Evolutionary conservation across 192 early-diverging fungal genomes (phyloP), one percentile per base, ranked within the genome.

Genomic region (Podila epigama): DNA sequence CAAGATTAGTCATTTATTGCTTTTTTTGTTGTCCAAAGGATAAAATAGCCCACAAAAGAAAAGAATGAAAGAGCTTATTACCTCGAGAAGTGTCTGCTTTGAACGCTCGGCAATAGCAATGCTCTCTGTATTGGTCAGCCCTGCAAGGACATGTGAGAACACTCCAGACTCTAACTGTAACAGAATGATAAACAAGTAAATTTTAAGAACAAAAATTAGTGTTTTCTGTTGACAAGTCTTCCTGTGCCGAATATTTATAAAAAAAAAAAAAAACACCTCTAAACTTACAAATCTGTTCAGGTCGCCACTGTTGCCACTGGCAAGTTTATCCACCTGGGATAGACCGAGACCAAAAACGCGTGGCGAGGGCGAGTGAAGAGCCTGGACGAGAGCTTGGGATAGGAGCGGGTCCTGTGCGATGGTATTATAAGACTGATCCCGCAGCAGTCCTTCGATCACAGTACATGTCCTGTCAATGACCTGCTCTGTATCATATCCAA

Each of bases 261-360:
- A 33, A 56, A 56, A 9, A 2, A 3, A 6, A 18, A 0, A 16
- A 16, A 42, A 41, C 12, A 2, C 51, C 51, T 5, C 11, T 11
- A 31, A 10, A n/a, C 42, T 63, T 55, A 75, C 70, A 39, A 60
- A 50, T 4, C 58, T 15, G 4, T 35, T 54, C 31, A 77, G 29
- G 37, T 44, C 44, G 15, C 20, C 6, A 1, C 34, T 3, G 9
- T 63, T 35, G 18, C 67, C 59, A 2, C 44, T 28, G 1, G 60
- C 41, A 12, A 77, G 39, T n/a, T 77, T 77, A 9, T 77, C 73
- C 18, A 77, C 66, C 56, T 77, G 73, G 0, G 48, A 35, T n/a
- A 68, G 27, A 36, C 73, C 73, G 36, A 77, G 50, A 0, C 50
- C 48, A 42, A 52, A 53, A 5, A 77, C 39, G 3, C 37, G 11